Base-by-base conservation (phyloP, 495 filamentous ascomycete genomes). In the Hyaloscypha hepaticicola region DNA sequence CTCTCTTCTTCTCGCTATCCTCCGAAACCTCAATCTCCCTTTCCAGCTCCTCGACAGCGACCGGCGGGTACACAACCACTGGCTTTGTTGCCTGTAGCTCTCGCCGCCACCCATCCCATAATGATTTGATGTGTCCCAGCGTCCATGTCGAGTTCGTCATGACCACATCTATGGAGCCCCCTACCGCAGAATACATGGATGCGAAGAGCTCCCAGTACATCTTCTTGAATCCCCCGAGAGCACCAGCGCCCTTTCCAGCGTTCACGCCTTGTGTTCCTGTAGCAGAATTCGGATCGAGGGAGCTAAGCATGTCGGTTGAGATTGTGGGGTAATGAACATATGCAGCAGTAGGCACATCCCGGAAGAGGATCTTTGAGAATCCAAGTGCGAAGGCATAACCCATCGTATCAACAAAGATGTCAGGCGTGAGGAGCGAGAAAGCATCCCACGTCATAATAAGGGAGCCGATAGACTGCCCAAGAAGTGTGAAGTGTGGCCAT, bases 271-370 rank as follows among this genome's bases (percentile, higher is more conserved):
- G 87, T 9, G 79, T 75, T n/a, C 83, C 87, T 25, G 77, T 82
- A 11, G 67, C 41, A 11, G 77, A 77, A 28, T 75, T 73, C 16
- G 90, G 84, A 63, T 92, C 83, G 12, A 99, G 87, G 22, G 91
- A 92, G 48, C 80, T 81, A 6, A 99, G 87, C 95, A 99, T 99
- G 74, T 99, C 96, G 33, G 94, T 99, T 5, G 93, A 97, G 53
- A 99, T 99, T 52, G 95, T 97, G 6, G 95, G 95, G 73, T 97
- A 99, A 75, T 99, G 95, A 2, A 99, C 93, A 72, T 99, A 99
- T 16, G 95, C 95, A 34, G 83, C 91, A 2, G 91, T 96, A 3
- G 96, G 93, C 22, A 97, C 85, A 16, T 77, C 73, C 1, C 83
- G 88, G 76, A 99, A 97, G 24, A 97, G 82, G 52, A 87, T 82